Conservation (phyloP, 768 basidiomycete genomes). For the Rhizopogon vesiculosus region DNA sequence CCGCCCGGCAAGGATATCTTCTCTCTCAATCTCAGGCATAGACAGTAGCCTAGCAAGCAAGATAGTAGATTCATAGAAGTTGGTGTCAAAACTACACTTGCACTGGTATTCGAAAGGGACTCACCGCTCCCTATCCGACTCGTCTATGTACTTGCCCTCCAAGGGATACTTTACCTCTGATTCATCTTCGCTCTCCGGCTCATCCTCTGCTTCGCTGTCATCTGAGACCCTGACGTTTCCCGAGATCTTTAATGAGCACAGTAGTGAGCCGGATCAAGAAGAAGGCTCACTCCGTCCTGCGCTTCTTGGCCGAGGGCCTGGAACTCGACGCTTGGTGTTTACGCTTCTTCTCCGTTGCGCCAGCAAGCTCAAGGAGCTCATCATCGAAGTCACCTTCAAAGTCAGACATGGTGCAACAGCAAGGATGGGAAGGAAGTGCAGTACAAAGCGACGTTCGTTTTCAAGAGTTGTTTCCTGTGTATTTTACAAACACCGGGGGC, state of each 20-base stretch:
- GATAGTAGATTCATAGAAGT: conserved; percentile 4
- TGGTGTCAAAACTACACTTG: conserved; percentile 23
- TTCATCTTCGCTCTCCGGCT: conserved; percentile 61
- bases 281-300: conserved; percentile 63
- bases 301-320: conserved; percentile 53
- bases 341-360: conserved; percentile 62
- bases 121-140: conserved; percentile 77
- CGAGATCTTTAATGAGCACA: conserved; percentile 5
- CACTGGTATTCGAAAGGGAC: conserved; percentile 28
- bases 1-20: conserved; percentile 77
- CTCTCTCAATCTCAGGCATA: conserved; percentile 86
- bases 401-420: conserved; percentile 37
- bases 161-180: conserved; percentile 73
- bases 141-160: conserved; percentile 88
- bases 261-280: not conserved
- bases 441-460: too few species aligned
- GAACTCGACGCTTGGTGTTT: conserved; percentile 48
- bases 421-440: not conserved
- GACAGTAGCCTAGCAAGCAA: conserved; percentile 54
- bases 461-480: too few species aligned
- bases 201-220: conserved; percentile 46
- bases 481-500: too few species aligned
- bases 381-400: conserved; percentile 52
- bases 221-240: conserved; percentile 32
- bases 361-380: conserved; percentile 79